Base-by-base conservation (phyloP, 148 eudicot genomes). In the Persicaria maculosa region DNA sequence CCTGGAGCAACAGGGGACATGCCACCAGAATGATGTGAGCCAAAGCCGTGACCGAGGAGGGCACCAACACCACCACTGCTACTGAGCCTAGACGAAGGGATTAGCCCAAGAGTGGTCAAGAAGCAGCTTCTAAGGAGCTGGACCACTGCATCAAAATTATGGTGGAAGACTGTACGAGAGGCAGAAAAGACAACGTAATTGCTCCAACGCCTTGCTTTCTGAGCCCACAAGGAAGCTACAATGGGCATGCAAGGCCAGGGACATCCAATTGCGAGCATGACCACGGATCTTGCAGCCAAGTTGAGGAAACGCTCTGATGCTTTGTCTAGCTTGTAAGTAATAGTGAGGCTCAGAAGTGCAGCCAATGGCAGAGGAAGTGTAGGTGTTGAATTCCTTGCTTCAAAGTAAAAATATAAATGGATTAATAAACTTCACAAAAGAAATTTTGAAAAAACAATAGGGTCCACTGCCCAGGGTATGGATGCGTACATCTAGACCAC, bases 181-280 rank as follows among this genome's bases (percentile, higher is more conserved):
- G 99, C 97, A 6, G 88, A 83, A 82, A 90, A 89, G 64, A 90
- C 81, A n/a, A 96, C 89, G 76, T 85, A 96, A 79, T 96, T 97
- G 5, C 95, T 88, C 99, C 99, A 96, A 19, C 99, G 93, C 81
- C 85, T 96, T 25, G 88, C 97, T 81, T 96, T 96, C 77, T 92
- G 99, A 43, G 88, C 88, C 99, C 99, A 96, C 10, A 96, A 87
- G 64, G 99, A 83, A 72, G 97, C 77, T 70, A 96, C 83, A 58
- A 96, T 86, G 53, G 97, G 91, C 93, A 91, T 88, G 86, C 99
- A 92, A 19, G 99, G 99, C 99, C 99, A 96, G 2, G 99, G 99
- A 83, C 99, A 96, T 74, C 96, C 83, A 9, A 92, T 88, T 43
- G 93, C 88, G 61, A 96, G 97, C 75, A 84, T 84, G 48, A 80